Evolutionary conservation across 768 basidiomycete genomes (phyloP).

Genomic region (Auricularia auricula-judae): DNA sequence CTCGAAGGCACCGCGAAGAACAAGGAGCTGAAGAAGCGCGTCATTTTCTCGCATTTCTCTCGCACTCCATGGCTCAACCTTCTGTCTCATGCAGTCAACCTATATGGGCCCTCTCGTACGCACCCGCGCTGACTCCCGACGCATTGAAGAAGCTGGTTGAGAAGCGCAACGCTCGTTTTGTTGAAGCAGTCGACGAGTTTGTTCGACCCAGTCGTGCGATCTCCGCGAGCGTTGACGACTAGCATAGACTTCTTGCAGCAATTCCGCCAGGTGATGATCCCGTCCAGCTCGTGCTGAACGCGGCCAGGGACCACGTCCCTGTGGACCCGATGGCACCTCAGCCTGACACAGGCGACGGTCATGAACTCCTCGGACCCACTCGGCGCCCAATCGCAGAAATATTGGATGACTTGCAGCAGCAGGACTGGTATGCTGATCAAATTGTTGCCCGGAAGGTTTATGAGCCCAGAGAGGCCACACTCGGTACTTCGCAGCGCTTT

Average conservation of each 20-base stretch:
- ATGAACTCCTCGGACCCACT: constrained; percentile 8
- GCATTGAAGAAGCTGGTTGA: constrained; percentile 62
- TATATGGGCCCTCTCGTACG: constrained; percentile 18
- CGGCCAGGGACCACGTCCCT: constrained; percentile 62
- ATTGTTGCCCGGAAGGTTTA: constrained; percentile 48
- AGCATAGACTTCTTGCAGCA: constrained; percentile 45
- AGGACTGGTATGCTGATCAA: constrained; percentile 62
- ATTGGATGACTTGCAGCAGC: constrained; percentile 43
- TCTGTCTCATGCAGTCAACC: constrained; percentile 1
- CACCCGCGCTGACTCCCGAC: constrained; percentile 38
- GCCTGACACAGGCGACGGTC: constrained; percentile 4
- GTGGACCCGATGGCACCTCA: constrained; percentile 34
- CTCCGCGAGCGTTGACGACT: not conserved
- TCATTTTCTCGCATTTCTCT: not conserved
- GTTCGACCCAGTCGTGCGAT: constrained; percentile 6
- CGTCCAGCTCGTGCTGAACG: constrained; percentile 48
- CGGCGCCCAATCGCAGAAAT: constrained; percentile 49
- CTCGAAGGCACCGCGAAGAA: constrained; percentile 29
- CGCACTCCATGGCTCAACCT: constrained; percentile 5
- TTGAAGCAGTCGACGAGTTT: constrained; percentile 59
- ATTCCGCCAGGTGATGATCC: constrained; percentile 47
- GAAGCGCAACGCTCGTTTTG: constrained; percentile 54
- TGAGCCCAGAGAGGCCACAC: constrained; percentile 32
- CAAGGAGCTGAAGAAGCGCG: constrained; percentile 9
- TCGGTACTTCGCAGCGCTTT: not conserved